Percentiles rank a stretch among this genome's conserved stretches.
Evolutionary conservation across 2,329 filamentous ascomycete genomes (phyloP).

Genomic region (Helotiales sp.): DNA sequence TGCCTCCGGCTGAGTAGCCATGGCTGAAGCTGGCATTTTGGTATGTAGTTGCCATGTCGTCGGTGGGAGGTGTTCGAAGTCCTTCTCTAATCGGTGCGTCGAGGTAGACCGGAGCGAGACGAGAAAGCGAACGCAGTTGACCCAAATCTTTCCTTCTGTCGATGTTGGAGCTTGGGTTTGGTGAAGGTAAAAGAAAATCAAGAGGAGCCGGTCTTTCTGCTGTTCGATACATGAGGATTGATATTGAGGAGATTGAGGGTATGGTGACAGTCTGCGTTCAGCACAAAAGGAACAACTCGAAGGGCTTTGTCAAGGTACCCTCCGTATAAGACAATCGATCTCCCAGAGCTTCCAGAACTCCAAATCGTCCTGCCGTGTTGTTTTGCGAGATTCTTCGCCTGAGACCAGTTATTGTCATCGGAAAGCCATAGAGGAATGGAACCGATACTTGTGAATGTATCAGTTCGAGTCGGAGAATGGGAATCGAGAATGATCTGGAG

Average conservation of each 20-base stretch:
- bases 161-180: conserved; percentile 28
- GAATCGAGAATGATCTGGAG: conserved; percentile 10
- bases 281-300: conserved; percentile 3
- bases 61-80: conserved; percentile 56
- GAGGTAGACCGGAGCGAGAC: conserved; percentile 32
- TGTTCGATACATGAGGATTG: conserved; percentile 42
- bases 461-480: conserved; percentile 23
- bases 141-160: conserved; percentile 35
- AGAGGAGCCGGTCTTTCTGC: conserved; percentile 39
- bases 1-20: conserved; percentile 48
- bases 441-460: conserved; percentile 28
- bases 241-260: conserved; percentile 16
- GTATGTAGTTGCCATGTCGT: conserved; percentile 59
- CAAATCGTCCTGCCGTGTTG: conserved; percentile 14
- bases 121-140: conserved; percentile 20
- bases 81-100: conserved; percentile 44
- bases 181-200: conserved; percentile 37
- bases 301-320: background rate
- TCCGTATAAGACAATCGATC: conserved; percentile 4
- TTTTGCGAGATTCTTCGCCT: conserved; percentile 28
- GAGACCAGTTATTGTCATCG: conserved; percentile 27
- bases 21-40: conserved; percentile 52
- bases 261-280: conserved; percentile 6
- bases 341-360: conserved; percentile 32
- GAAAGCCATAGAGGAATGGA: conserved; percentile 36